Evolutionary conservation across 208 protist species (phyloP).

Genomic region (Leishmania mexicana): DNA sequence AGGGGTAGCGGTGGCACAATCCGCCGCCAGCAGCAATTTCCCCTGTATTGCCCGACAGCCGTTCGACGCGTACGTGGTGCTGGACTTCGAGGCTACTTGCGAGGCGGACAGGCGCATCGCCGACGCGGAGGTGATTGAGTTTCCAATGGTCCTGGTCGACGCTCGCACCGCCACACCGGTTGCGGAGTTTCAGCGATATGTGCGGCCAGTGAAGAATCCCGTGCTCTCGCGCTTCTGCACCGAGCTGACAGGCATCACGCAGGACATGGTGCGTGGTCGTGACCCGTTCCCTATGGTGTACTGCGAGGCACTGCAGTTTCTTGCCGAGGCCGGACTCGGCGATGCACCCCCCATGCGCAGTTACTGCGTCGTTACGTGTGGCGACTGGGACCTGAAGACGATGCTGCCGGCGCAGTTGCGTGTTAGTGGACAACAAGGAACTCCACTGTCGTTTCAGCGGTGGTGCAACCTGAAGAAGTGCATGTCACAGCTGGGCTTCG

Average conservation of each 20-base stretch:
- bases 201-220: conserved; percentile 64
- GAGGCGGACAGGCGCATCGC: conserved; percentile 40
- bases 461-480: conserved; percentile 94
- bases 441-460: conserved; percentile 35
- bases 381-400: conserved; percentile 93
- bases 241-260: conserved; percentile 86
- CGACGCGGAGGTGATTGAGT: conserved; percentile 87
- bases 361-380: conserved; percentile 93
- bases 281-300: conserved; percentile 70
- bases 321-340: conserved; percentile 46
- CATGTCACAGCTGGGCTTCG: conserved; percentile 40
- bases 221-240: conserved; percentile 86
- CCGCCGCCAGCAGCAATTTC: not conserved
- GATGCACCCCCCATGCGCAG: conserved; percentile 49
- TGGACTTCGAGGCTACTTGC: conserved; percentile 97
- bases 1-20: too few species aligned
- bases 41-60: conserved; percentile 15
- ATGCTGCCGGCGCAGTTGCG: conserved; percentile 80
- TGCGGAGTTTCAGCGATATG: conserved; percentile 90
- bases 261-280: conserved; percentile 56
- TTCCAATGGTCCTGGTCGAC: conserved; percentile 87
- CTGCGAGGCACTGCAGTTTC: conserved; percentile 59
- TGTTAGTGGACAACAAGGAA: conserved; percentile 26
- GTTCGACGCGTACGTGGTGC: conserved; percentile 78
- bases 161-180: conserved; percentile 37